Base-by-base conservation (phyloP, 371 early-diverging fungal genomes). In the Apophysomyces sp. region DNA sequence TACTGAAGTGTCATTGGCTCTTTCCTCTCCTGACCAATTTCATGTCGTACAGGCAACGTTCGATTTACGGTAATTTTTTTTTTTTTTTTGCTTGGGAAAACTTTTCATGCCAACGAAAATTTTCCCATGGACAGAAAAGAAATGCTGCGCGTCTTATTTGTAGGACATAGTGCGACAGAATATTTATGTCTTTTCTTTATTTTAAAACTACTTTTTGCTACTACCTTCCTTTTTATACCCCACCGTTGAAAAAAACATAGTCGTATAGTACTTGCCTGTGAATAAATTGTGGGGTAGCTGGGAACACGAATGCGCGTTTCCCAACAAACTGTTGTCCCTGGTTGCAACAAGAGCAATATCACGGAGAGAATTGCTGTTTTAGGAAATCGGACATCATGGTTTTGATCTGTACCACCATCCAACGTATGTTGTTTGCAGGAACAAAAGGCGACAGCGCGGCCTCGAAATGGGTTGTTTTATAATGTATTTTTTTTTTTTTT, bases 71-170 rank as follows among this genome's bases (percentile, higher is more conserved):
- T 13, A 8, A 13, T 34, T 34, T 34, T 21, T 44, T 21, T 21
- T n/a, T n/a, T n/a, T n/a, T n/a, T n/a, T n/a, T n/a, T n/a, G n/a
- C n/a, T n/a, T 44, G 49, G 21, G 49, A 44, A 44, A 44, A 44
- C 21, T 34, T 34, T 21, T 44, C 49, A 44, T 44, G 49, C 49
- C 21, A 44, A 7, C 4, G 24, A 44, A 44, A 18, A 18, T 44
- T 44, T 44, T 44, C 49, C 49, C 49, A 44, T 44, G 49, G 49
- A 44, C 49, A 44, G 49, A 44, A 44, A 37, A 44, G 16, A 44
- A 44, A 44, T 44, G 21, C 49, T 44, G 24, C 49, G 49, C 49
- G 49, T 16, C 34, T 44, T 44, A 21, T 44, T 44, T 21, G 49
- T 44, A 21, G 21, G 24, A 44, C 49, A 44, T 21, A 1, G 6